Percentiles rank a stretch among this genome's conserved stretches.
Evolutionary conservation across 768 basidiomycete species (phyloP).

Genomic region (Tulasnella sp.): DNA sequence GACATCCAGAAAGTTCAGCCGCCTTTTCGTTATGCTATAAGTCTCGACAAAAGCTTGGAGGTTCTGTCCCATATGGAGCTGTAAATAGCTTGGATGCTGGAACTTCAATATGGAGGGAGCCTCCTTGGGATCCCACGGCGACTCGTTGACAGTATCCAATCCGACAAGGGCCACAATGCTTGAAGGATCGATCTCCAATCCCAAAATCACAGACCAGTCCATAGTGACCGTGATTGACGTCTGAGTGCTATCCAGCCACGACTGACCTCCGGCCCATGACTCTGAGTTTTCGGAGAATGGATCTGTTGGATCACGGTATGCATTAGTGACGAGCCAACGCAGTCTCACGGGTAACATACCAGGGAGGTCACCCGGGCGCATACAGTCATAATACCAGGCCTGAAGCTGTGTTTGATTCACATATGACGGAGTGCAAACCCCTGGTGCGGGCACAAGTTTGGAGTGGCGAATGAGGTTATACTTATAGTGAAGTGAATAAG

Average conservation of each 20-base stretch:
- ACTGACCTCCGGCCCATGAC: neutral
- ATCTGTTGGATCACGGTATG: neutral
- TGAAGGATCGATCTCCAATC: neutral
- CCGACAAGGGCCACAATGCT: neutral
- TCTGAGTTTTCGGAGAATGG: neutral
- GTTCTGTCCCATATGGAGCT: slow-evolving; percentile 6
- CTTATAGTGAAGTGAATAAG: neutral
- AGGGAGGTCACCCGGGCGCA: neutral
- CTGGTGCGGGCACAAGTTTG: too few relatives aligned
- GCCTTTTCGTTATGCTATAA: neutral
- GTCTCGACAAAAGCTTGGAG: neutral
- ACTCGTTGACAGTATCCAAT: slow-evolving; percentile 7
- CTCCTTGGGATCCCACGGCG: neutral
- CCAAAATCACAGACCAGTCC: neutral
- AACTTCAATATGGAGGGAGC: neutral
- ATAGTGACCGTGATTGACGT: slow-evolving; percentile 6
- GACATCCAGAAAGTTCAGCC: slow-evolving; percentile 4
- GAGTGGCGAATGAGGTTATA: neutral
- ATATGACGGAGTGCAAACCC: neutral
- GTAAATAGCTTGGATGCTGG: slow-evolving; percentile 10
- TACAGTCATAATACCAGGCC: slow-evolving; percentile 1
- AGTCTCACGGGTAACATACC: neutral
- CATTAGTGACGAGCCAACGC: neutral
- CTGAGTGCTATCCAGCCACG: slow-evolving; percentile 9
- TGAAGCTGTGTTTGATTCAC: neutral